Percentiles rank a stretch among this genome's conserved stretches.
Evolutionary conservation across 2,329 filamentous ascomycete genomes (phyloP).

Genomic region (Xylariaceae sp.): DNA sequence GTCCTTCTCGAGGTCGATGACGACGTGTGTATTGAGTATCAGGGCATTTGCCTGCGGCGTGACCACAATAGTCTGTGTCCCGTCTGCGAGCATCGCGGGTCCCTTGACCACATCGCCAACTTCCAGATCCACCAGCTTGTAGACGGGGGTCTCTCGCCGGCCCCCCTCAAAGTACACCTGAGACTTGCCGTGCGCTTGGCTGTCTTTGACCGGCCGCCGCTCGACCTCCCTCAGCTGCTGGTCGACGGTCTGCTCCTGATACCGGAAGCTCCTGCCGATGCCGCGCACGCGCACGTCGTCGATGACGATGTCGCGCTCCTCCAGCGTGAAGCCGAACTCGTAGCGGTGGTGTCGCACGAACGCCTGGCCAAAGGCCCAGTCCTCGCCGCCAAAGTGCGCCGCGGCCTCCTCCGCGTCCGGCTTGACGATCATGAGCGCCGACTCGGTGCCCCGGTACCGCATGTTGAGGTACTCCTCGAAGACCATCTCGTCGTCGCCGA

Average conservation of each 20-base stretch:
- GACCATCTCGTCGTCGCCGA: slow-evolving; percentile 62
- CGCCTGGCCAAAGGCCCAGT: slow-evolving; percentile 76
- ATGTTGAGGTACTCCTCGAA: slow-evolving; percentile 95
- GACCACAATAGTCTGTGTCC: slow-evolving; percentile 86
- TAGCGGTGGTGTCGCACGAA: slow-evolving; percentile 85
- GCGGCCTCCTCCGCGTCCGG: slow-evolving; percentile 56
- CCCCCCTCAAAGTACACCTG: slow-evolving; percentile 82
- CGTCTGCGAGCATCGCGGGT: slow-evolving; percentile 80
- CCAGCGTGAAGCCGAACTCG: slow-evolving; percentile 85
- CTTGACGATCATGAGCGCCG: slow-evolving; percentile 80
- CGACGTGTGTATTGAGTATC: slow-evolving; percentile 77
- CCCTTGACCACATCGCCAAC: slow-evolving; percentile 68
- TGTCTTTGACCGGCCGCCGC: slow-evolving; percentile 44
- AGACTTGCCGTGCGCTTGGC: slow-evolving; percentile 58
- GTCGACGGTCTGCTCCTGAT: slow-evolving; percentile 74
- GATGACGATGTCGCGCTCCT: slow-evolving; percentile 78
- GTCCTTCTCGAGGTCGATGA: slow-evolving; percentile 71
- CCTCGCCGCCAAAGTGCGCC: slow-evolving; percentile 52
- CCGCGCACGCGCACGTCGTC: slow-evolving; percentile 84
- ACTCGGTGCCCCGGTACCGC: slow-evolving; percentile 85
- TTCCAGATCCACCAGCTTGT: slow-evolving; percentile 67
- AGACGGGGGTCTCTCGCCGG: slow-evolving; percentile 69
- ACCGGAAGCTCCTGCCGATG: slow-evolving; percentile 81
- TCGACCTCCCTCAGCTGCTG: slow-evolving; percentile 68
- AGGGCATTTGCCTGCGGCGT: slow-evolving; percentile 70